Percentiles rank a stretch among this genome's conserved stretches.
Evolutionary conservation across 345 rosid species (phyloP).

Genomic region (Schrenkiella parvula): DNA sequence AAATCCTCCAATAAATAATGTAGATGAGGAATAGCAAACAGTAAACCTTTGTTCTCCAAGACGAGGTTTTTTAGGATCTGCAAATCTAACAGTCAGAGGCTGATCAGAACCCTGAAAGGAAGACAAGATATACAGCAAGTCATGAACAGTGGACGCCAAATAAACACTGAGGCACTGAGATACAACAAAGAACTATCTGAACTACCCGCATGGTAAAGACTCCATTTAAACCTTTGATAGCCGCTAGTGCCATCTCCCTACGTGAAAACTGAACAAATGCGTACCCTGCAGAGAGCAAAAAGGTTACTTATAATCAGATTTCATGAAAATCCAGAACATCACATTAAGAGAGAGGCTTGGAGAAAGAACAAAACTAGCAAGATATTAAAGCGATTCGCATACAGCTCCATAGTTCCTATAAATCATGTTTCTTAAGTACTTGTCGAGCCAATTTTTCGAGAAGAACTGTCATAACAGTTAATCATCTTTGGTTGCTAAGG

Average conservation of each 20-base stretch:
- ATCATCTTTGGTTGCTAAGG: background rate
- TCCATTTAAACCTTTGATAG: slow-evolving; percentile 74
- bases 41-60: slow-evolving; percentile 67
- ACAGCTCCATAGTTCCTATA: background rate
- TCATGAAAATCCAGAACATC: background rate
- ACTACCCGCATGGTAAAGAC: slow-evolving; percentile 67
- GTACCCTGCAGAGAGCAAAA: slow-evolving; percentile 52
- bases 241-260: slow-evolving; percentile 81
- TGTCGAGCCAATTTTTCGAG: background rate
- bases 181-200: slow-evolving; percentile 14
- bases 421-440: background rate
- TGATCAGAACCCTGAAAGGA: slow-evolving; percentile 71
- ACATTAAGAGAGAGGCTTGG: background rate
- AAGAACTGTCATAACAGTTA: background rate
- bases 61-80: slow-evolving; percentile 70
- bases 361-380: background rate
- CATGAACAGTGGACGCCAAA: slow-evolving; percentile 13
- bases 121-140: background rate
- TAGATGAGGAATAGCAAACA: background rate
- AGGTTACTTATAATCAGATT: background rate
- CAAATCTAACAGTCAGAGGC: slow-evolving; percentile 75
- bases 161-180: background rate
- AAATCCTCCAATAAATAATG: slow-evolving; percentile 1
- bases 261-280: slow-evolving; percentile 73
- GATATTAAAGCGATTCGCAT: background rate